Evolutionary conservation across 2,329 filamentous ascomycete species (phyloP).

Genomic region (Pseudogymnoascus sp.): DNA sequence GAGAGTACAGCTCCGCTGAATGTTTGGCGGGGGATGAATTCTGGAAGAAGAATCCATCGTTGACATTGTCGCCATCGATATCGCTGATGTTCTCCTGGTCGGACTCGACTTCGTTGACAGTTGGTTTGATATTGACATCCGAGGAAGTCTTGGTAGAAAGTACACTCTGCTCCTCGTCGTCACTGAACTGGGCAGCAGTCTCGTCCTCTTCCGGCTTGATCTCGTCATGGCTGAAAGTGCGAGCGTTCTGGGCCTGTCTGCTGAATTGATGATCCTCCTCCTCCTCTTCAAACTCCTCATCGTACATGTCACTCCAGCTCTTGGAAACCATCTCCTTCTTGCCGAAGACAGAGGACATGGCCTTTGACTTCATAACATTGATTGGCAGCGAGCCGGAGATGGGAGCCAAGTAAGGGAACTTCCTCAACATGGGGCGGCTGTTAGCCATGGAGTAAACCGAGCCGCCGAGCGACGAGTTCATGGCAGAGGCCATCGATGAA

Average conservation of each 20-base stretch:
- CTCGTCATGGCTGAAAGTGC: constrained; percentile 69
- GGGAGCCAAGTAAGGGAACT: constrained; percentile 40
- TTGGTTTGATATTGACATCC: constrained; percentile 38
- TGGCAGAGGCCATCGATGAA: constrained; percentile 73
- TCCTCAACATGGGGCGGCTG: constrained; percentile 35
- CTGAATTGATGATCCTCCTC: constrained; percentile 54
- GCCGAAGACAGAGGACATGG: constrained; percentile 66
- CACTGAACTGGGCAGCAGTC: constrained; percentile 25
- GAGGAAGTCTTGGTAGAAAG: constrained; percentile 39
- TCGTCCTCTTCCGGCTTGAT: constrained; percentile 38
- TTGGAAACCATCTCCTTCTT: constrained; percentile 79
- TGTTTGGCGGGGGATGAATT: constrained; percentile 42
- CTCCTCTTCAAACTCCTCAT: constrained; percentile 77
- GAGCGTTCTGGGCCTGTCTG: constrained; percentile 46
- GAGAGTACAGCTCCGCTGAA: constrained; percentile 49
- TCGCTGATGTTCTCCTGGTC: constrained; percentile 35
- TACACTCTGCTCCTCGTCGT: constrained; percentile 31
- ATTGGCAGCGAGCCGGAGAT: constrained; percentile 68
- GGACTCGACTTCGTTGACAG: constrained; percentile 32
- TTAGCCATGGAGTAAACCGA: constrained; percentile 67
- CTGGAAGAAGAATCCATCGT: constrained; percentile 67
- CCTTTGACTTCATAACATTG: constrained; percentile 66
- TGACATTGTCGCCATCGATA: constrained; percentile 56
- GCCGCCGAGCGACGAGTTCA: constrained; percentile 72
- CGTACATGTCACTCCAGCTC: constrained; percentile 99